Evolutionary conservation across 2,329 filamentous ascomycete genomes (phyloP).

Genomic region (Claviceps monticola): DNA sequence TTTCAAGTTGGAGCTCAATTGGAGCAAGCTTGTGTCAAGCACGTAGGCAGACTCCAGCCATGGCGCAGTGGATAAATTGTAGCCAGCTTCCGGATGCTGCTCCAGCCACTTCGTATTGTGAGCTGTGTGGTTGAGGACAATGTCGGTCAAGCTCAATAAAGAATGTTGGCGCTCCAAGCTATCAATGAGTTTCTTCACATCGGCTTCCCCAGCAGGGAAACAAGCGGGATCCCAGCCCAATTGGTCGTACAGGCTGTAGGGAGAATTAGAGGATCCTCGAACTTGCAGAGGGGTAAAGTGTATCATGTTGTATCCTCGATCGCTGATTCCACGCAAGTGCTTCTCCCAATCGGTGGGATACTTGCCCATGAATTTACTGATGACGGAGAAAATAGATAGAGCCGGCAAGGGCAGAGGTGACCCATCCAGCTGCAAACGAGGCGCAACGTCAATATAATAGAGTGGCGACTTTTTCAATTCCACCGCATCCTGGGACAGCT

Average conservation of each 20-base stretch:
- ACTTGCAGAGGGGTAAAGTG: conserved; percentile 93
- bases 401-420: conserved; percentile 69
- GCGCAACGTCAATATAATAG: conserved; percentile 91
- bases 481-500: conserved; percentile 21
- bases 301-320: conserved; percentile 95
- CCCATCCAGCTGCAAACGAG: conserved; percentile 60
- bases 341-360: conserved; percentile 84
- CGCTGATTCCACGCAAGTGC: conserved; percentile 75
- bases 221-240: conserved; percentile 66
- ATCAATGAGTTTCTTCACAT: conserved; percentile 61
- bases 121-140: conserved; percentile 96
- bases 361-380: conserved; percentile 96
- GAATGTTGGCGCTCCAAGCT: conserved; percentile 77
- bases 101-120: conserved; percentile 91
- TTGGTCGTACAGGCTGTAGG: conserved; percentile 94
- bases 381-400: conserved; percentile 79
- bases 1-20: conserved; percentile 62
- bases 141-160: conserved; percentile 80
- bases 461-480: conserved; percentile 52
- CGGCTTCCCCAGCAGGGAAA: conserved; percentile 75
- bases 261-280: conserved; percentile 82
- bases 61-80: conserved; percentile 84
- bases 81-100: conserved; percentile 88
- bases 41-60: conserved; percentile 53
- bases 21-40: conserved; percentile 50